Evolutionary conservation across 805 yeast species (phyloP).

Genomic region (Starmerella bacillaris): DNA sequence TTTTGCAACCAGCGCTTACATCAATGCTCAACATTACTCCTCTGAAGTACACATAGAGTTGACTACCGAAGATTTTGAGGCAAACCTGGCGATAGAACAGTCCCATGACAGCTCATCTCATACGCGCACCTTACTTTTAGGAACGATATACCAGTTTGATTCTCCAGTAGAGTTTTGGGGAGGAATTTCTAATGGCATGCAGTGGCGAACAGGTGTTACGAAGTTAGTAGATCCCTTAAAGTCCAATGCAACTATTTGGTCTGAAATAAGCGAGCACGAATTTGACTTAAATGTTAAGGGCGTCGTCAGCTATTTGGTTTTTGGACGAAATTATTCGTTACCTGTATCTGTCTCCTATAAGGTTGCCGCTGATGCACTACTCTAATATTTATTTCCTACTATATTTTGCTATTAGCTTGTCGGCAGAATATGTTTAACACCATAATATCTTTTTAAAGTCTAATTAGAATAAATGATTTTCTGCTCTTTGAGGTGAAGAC

Average conservation of each 20-base stretch:
- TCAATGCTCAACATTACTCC: too few relatives aligned
- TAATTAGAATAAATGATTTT: too few relatives aligned
- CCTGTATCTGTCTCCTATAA: conserved; percentile 11
- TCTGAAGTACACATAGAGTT: conserved; percentile 1
- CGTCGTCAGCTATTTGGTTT: conserved; percentile 52
- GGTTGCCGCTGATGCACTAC: neutral
- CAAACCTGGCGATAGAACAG: conserved; percentile 13
- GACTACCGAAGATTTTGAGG: neutral
- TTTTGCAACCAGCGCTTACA: conserved; percentile 33
- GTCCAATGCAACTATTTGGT: conserved; percentile 36
- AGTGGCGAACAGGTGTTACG: conserved; percentile 49
- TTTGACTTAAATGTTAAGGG: conserved; percentile 78
- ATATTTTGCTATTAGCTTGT: too few relatives aligned
- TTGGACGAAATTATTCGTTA: conserved; percentile 23
- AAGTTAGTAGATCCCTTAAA: conserved; percentile 58
- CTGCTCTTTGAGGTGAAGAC: too few relatives aligned
- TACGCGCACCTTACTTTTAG: conserved; percentile 56
- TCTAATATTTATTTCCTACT: neutral
- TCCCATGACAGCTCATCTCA: conserved; percentile 1
- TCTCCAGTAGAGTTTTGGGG: conserved; percentile 61
- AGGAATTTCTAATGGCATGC: conserved; percentile 51
- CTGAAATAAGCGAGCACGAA: conserved; percentile 51
- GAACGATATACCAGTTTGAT: conserved; percentile 48
- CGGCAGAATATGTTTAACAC: too few relatives aligned
- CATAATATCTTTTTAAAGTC: too few relatives aligned